A percentile compares a stretch with the other conserved stretches of the same genome.
Evolutionary conservation across 2,329 filamentous ascomycete genomes (phyloP).

Genomic region (Akanthomyces uredinophilus): DNA sequence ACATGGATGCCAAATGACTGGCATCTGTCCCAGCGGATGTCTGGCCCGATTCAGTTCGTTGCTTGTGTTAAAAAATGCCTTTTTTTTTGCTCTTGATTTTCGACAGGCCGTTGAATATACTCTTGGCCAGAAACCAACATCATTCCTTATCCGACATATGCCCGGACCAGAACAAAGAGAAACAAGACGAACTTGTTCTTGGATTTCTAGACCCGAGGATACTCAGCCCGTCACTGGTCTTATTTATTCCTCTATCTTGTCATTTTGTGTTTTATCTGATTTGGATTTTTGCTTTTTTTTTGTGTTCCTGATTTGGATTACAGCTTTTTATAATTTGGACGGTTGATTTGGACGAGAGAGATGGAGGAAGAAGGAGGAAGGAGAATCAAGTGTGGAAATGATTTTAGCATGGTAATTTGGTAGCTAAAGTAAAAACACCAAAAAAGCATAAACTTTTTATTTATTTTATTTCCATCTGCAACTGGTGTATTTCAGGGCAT

Average conservation of each 20-base stretch:
- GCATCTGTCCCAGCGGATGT: background rate
- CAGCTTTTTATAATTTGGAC: too few species aligned
- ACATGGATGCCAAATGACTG: too few species aligned
- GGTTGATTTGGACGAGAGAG: too few species aligned
- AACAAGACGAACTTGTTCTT: background rate
- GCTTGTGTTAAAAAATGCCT: background rate
- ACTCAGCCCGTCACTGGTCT: background rate
- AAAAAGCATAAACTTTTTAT: background rate
- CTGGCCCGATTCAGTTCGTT: background rate
- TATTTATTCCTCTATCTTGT: background rate
- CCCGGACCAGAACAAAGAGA: background rate
- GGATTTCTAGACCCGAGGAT: background rate
- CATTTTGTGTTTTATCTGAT: background rate
- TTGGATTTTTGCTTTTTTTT: background rate
- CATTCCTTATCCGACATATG: background rate
- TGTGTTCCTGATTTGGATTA: background rate
- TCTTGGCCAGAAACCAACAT: background rate
- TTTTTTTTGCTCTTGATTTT: background rate
- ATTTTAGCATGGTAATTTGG: background rate
- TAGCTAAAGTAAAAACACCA: background rate
- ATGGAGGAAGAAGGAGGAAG: background rate
- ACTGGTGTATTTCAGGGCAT: too few species aligned
- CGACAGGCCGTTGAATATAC: background rate
- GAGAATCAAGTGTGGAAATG: background rate
- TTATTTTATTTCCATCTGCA: background rate